A percentile compares a stretch with the other conserved stretches of the same genome.
phyloP scores from a whole-genome alignment of 768 basidiomycete species.

The Trametes elegans region DNA sequence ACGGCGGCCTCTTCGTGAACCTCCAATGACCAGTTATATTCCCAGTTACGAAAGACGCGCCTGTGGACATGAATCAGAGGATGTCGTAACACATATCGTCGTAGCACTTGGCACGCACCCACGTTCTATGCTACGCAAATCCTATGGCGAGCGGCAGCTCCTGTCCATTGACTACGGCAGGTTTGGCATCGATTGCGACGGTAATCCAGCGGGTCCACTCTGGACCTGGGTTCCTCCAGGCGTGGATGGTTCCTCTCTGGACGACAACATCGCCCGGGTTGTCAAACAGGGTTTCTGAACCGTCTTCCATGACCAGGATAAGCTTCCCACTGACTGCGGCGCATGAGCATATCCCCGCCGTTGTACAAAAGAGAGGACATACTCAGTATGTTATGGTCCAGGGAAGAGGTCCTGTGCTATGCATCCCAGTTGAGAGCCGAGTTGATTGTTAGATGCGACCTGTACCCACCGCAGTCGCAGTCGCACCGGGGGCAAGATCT shows the following conservation, averaged over 20 bases:
- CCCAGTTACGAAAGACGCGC: neutral
- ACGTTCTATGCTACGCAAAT: neutral
- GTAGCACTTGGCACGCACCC: neutral
- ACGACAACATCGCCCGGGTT: constrained; percentile 56
- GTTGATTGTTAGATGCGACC: neutral
- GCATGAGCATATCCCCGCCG: too few relatives aligned
- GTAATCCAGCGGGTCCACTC: constrained; percentile 53
- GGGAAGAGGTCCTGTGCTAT: constrained; percentile 48
- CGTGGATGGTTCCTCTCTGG: constrained; percentile 58
- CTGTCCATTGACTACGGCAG: constrained; percentile 46
- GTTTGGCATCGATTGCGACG: constrained; percentile 53
- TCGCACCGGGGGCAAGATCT: constrained; percentile 51
- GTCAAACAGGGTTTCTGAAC: constrained; percentile 48
- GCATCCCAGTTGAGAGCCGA: constrained; percentile 27
- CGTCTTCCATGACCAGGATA: constrained; percentile 55
- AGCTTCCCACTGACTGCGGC: constrained; percentile 58
- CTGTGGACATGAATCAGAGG: too few relatives aligned
- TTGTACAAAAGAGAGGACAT: too few relatives aligned
- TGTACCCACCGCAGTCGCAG: constrained; percentile 45
- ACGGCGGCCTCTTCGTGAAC: constrained; percentile 75
- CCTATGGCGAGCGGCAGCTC: constrained; percentile 29
- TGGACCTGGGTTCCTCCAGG: constrained; percentile 56
- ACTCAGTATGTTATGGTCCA: constrained; percentile 64
- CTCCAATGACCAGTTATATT: constrained; percentile 44
- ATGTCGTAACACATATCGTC: too few relatives aligned